Evolutionary conservation across 1,139 yeast genomes (phyloP).

Genomic region (Kazachstania sp.): DNA sequence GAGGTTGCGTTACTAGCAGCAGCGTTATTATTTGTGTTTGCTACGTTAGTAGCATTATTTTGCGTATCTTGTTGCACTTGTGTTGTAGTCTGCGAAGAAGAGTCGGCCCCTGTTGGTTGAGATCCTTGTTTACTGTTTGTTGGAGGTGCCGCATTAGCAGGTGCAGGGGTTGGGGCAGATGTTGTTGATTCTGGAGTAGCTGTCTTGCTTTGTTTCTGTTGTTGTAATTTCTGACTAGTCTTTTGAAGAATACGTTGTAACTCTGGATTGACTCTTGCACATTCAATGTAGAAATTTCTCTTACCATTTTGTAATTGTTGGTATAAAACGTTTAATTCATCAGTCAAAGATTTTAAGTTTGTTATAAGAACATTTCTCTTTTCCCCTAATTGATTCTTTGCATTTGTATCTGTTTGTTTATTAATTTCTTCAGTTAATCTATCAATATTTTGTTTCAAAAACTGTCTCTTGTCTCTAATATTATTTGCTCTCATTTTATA

Average conservation of each 20-base stretch:
- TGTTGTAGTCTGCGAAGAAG: background rate
- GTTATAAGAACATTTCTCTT: slow-evolving; percentile 24
- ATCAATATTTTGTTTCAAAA: slow-evolving; percentile 28
- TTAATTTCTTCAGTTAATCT: slow-evolving; percentile 25
- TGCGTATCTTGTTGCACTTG: background rate
- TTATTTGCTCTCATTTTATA: slow-evolving; percentile 29
- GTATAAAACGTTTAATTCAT: slow-evolving; percentile 23
- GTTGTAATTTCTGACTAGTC: slow-evolving; percentile 24
- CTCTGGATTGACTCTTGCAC: slow-evolving; percentile 29
- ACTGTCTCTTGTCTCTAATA: slow-evolving; percentile 27
- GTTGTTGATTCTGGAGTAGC: slow-evolving; percentile 8
- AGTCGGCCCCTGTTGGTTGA: background rate
- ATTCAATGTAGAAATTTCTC: slow-evolving; percentile 29
- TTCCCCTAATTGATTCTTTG: slow-evolving; percentile 25
- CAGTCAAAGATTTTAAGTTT: slow-evolving; percentile 20
- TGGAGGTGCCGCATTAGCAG: slow-evolving; percentile 2
- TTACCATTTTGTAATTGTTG: slow-evolving; percentile 27
- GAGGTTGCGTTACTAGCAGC: background rate
- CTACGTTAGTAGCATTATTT: background rate
- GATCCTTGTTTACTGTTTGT: background rate
- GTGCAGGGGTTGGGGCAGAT: slow-evolving; percentile 3
- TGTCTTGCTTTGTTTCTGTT: slow-evolving; percentile 19
- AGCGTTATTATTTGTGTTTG: background rate
- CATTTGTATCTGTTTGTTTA: slow-evolving; percentile 21
- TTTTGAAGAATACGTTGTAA: slow-evolving; percentile 26